Percentiles rank a stretch among this genome's conserved stretches.
These are phyloP conservation scores for Athelia psychrophila DNA, from an alignment of 1,284 basidiomycete species.

Conservation along the genomic window DNA sequence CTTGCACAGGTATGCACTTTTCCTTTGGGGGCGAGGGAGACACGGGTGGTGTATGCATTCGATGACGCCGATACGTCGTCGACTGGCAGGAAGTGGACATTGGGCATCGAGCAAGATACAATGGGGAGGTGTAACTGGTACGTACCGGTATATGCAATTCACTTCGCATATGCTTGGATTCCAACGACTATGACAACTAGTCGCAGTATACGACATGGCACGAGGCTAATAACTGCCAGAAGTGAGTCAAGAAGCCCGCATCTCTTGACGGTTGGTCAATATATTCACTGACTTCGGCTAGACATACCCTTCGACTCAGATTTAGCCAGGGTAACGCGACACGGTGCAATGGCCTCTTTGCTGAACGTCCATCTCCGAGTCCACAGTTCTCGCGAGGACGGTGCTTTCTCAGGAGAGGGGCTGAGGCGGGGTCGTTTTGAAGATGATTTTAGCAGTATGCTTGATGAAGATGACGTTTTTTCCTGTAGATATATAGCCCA, in stretches of 20 bases:
- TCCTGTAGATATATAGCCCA: too few species aligned
- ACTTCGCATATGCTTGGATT: slow-evolving; percentile 54
- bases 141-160: slow-evolving; percentile 55
- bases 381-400: slow-evolving; percentile 30
- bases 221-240: slow-evolving; percentile 68
- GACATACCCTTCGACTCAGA: slow-evolving; percentile 34
- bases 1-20: too few species aligned
- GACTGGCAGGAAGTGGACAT: slow-evolving; percentile 39
- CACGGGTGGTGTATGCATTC: slow-evolving; percentile 51
- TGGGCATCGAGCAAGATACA: slow-evolving; percentile 1
- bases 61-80: slow-evolving; percentile 71
- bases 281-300: neutral
- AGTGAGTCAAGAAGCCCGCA: slow-evolving; percentile 60
- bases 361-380: slow-evolving; percentile 67
- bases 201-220: slow-evolving; percentile 62
- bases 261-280: slow-evolving; percentile 23
- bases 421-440: neutral
- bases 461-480: neutral
- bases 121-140: slow-evolving; percentile 8
- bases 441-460: neutral
- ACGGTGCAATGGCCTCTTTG: slow-evolving; percentile 54
- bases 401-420: neutral
- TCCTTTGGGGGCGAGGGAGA: slow-evolving; percentile 13
- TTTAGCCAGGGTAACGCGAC: slow-evolving; percentile 56
- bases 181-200: slow-evolving; percentile 65